Base-by-base conservation (phyloP, 2,329 filamentous ascomycete species). In the Pseudocercospora macadamiae region DNA sequence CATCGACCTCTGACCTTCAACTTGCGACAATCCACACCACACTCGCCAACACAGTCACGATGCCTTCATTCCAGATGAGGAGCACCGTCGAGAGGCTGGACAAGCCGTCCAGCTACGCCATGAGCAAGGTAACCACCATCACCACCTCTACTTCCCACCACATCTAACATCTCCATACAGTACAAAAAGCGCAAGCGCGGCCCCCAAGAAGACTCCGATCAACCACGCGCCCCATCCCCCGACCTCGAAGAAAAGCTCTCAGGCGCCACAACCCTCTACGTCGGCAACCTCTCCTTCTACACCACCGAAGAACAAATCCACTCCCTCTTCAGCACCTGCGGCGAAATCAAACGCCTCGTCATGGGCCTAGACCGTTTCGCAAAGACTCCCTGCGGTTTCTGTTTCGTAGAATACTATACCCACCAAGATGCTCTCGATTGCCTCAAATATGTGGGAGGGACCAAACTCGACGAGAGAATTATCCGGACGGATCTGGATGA, bases 291-390 rank as follows among this genome's bases (percentile, higher is more conserved):
- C 85, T 96, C 81, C 68, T 88, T 62, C 57, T 62, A 70, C 68
- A 99, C 95, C 21, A 99, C 95, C 57, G 95, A 99, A 75, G 95
- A 99, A 79, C 95, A 99, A 75, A 96, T 99, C 60, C 93, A 97
- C 76, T 93, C 97, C 49, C 70, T 74, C 52, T 73, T 74, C 66
- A 69, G 63, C 59, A 86, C 83, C 73, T 88, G 92, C 76, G 95
- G 95, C 70, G 95, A 97, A 80, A 96, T 99, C 78, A 99, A 99
- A 79, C 90, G 95, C 25, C 86, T 99, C 48, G 86, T 99, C 65
- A 99, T 99, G 95, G 95, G 95, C 51, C 86, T 99, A 53, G 95
- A 99, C 75, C 89, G 95, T 58, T 96, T 95, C 81, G 90, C 89
- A 77, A 99, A 99, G 81, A 99, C 95, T 0, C 95, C 95, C 1